These are phyloP conservation scores for Fraxinus pennsylvanica DNA, from an alignment of 257 asterid species.

Conservation along the genomic window DNA sequence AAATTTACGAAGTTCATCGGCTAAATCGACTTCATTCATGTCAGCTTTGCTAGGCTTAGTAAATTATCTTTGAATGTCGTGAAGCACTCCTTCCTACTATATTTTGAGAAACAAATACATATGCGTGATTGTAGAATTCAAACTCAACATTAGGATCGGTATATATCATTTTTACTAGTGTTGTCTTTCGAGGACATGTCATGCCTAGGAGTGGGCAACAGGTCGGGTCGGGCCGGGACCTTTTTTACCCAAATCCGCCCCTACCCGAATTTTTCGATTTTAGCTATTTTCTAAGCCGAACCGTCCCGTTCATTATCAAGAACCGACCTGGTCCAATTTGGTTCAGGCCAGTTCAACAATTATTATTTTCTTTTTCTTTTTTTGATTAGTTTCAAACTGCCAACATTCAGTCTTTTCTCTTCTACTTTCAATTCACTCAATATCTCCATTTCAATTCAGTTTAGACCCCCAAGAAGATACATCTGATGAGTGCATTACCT, in stretches of 20 bases:
- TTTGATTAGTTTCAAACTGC: no score
- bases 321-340: no score
- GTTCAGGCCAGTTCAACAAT: no score
- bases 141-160: slow-evolving; percentile 23
- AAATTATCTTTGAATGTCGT: slow-evolving; percentile 36
- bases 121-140: slow-evolving; percentile 20
- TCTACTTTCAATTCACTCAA: not conserved
- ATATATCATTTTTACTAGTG: slow-evolving; percentile 22
- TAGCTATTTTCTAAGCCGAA: no score
- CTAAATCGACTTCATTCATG: slow-evolving; percentile 43
- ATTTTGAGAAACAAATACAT: slow-evolving; percentile 27
- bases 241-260: no score
- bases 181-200: not conserved
- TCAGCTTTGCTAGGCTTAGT: slow-evolving; percentile 28
- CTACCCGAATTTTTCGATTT: no score
- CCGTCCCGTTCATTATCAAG: no score
- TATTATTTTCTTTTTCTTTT: no score
- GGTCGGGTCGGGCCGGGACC: no score
- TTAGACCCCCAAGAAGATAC: not conserved
- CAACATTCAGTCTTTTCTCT: not conserved
- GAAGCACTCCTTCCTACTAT: slow-evolving; percentile 46
- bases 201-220: no score
- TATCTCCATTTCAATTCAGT: not conserved
- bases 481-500: not conserved
- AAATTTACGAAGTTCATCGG: slow-evolving; percentile 26